Evolutionary conservation across 2,329 filamentous ascomycete species (phyloP).

Genomic region (Apiospora pterosperma): DNA sequence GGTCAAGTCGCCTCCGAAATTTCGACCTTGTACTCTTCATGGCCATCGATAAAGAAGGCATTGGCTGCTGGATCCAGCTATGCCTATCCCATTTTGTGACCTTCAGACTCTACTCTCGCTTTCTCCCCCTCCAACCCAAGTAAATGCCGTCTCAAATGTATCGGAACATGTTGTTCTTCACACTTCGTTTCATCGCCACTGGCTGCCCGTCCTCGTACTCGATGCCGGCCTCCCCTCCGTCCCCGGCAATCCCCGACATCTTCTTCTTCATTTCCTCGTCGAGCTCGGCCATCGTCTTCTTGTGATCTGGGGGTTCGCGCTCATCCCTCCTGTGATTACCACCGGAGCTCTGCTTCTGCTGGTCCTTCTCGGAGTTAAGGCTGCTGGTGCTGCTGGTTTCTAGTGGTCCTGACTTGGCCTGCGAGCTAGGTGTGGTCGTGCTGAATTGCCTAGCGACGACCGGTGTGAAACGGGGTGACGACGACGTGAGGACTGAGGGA

Average conservation of each 20-base stretch:
- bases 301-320: slow-evolving; percentile 7
- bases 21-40: background rate
- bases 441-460: background rate
- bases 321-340: background rate
- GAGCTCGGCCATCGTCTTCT: slow-evolving; percentile 58
- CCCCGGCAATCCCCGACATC: slow-evolving; percentile 64
- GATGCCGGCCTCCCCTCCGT: slow-evolving; percentile 67
- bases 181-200: slow-evolving; percentile 68
- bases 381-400: background rate
- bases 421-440: background rate
- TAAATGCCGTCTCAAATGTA: slow-evolving; percentile 48
- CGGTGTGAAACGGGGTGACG: background rate
- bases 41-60: slow-evolving; percentile 16
- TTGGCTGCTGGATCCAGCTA: no score
- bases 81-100: background rate
- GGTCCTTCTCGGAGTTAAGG: background rate
- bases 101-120: background rate
- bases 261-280: slow-evolving; percentile 66
- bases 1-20: background rate
- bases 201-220: slow-evolving; percentile 75
- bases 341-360: background rate
- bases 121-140: background rate
- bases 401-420: background rate
- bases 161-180: slow-evolving; percentile 75
- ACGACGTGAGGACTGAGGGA: background rate